A percentile compares a stretch with the other conserved stretches of the same genome.
Conservation (phyloP, 306 rosid species). For the Biancaea sappan region DNA sequence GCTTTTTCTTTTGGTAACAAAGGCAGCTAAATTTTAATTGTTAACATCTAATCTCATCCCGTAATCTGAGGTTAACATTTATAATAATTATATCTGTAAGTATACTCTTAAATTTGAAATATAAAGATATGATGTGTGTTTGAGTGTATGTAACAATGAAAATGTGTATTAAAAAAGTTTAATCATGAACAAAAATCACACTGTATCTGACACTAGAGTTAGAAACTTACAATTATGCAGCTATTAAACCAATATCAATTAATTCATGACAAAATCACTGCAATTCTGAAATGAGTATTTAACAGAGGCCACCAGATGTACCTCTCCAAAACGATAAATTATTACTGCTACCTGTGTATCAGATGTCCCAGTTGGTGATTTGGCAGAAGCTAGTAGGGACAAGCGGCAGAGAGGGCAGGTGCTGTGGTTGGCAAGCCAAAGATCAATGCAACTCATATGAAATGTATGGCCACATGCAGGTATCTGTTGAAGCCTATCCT, state of each 20-base stretch:
- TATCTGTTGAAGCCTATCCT: constrained; percentile 87
- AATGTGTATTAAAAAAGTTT: not conserved
- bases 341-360: constrained; percentile 36
- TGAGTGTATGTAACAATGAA: not conserved
- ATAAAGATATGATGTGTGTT: not conserved
- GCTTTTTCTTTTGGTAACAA: not conserved
- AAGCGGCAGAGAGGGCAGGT: constrained; percentile 98
- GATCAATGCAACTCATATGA: constrained; percentile 86
- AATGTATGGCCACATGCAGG: constrained; percentile 87
- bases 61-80: constrained; percentile 1
- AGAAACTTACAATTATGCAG: constrained; percentile 20
- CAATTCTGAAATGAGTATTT: not conserved
- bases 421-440: constrained; percentile 78
- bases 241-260: not conserved
- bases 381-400: constrained; percentile 56
- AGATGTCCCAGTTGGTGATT: constrained; percentile 45
- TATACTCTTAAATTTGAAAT: not conserved
- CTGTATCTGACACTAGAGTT: constrained; percentile 3
- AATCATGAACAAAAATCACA: not conserved
- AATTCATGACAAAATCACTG: constrained; percentile 2
- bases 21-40: not conserved
- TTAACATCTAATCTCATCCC: constrained; percentile 6
- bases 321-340: constrained; percentile 23
- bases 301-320: not conserved
- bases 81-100: not conserved